Percentiles rank a stretch among this genome's conserved stretches.
phyloP scores from a whole-genome alignment of 2,329 filamentous ascomycete genomes.

The Nigrograna mackinnonii region DNA sequence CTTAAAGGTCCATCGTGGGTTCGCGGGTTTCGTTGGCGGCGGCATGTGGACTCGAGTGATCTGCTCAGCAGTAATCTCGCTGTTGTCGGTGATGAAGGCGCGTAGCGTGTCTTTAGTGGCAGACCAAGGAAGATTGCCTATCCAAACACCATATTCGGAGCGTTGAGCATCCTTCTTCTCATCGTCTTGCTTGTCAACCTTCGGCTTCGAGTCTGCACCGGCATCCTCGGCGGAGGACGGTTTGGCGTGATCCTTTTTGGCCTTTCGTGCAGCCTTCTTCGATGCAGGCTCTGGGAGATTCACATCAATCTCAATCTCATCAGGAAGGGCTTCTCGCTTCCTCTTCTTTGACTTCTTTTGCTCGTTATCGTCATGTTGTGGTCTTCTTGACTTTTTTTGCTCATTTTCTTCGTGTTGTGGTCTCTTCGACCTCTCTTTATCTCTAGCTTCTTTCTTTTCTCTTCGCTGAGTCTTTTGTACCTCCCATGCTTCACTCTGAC shows the following conservation, averaged over 20 bases:
- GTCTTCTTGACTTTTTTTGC: background rate
- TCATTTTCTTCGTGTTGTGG: background rate
- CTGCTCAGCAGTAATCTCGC: conserved; percentile 60
- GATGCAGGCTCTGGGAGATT: conserved; percentile 89
- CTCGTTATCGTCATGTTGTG: conserved; percentile 3
- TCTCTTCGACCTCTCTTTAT: conserved; percentile 1
- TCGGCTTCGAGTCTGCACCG: conserved; percentile 38
- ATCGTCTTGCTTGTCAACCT: conserved; percentile 24
- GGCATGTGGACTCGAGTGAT: conserved; percentile 89
- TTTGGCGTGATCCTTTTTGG: conserved; percentile 77
- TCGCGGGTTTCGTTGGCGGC: conserved; percentile 45
- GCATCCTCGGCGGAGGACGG: conserved; percentile 21
- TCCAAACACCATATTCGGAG: conserved; percentile 88
- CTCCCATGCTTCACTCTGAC: background rate
- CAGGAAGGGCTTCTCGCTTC: conserved; percentile 62
- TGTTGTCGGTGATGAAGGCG: conserved; percentile 76
- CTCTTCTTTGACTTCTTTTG: conserved; percentile 46
- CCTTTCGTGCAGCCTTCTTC: conserved; percentile 85
- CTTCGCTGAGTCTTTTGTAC: background rate
- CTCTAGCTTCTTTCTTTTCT: conserved; percentile 4
- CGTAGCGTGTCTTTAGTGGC: conserved; percentile 74
- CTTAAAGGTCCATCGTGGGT: conserved; percentile 49
- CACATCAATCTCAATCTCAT: conserved; percentile 84
- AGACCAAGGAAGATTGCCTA: conserved; percentile 91
- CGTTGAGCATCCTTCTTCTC: conserved; percentile 52